A percentile compares a stretch with the other conserved stretches of the same genome.
Conservation (phyloP, 2,329 filamentous ascomycete genomes). For the Plectosphaerella plurivora region DNA sequence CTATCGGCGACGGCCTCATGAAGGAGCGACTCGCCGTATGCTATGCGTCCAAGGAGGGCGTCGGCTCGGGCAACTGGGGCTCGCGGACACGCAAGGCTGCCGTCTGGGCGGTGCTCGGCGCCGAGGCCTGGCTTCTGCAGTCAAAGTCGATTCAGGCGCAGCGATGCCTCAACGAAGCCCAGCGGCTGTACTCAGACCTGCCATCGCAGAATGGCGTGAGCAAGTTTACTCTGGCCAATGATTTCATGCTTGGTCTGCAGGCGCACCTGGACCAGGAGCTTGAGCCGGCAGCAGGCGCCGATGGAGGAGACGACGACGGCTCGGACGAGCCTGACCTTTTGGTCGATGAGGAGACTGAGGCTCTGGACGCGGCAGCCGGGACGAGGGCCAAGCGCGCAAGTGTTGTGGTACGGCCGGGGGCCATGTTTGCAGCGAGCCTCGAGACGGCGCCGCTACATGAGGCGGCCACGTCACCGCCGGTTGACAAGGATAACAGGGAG, state of each 20-base stretch:
- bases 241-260: conserved; percentile 49
- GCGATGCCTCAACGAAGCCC: conserved; percentile 68
- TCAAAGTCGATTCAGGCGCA: conserved; percentile 76
- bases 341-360: conserved; percentile 50
- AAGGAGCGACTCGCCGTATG: conserved; percentile 83
- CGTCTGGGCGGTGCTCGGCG: conserved; percentile 79
- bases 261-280: conserved; percentile 44
- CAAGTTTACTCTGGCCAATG: conserved; percentile 44
- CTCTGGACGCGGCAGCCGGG: conserved; percentile 32
- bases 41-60: conserved; percentile 69
- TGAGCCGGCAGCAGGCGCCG: conserved; percentile 19
- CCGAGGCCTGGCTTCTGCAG: conserved; percentile 77
- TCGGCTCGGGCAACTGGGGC: conserved; percentile 59
- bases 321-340: conserved; percentile 32
- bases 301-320: conserved; percentile 18
- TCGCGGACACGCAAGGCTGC: conserved; percentile 77
- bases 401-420: conserved; percentile 39
- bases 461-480: neutral
- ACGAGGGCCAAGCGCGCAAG: conserved; percentile 49
- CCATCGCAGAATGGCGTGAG: conserved; percentile 46
- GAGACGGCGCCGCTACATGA: conserved; percentile 46
- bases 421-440: conserved; percentile 26
- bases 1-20: conserved; percentile 74
- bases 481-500: conserved; percentile 6
- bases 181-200: conserved; percentile 47